phyloP scores from a whole-genome alignment of 768 basidiomycete genomes.

The Candolleomyces eurysporus region DNA sequence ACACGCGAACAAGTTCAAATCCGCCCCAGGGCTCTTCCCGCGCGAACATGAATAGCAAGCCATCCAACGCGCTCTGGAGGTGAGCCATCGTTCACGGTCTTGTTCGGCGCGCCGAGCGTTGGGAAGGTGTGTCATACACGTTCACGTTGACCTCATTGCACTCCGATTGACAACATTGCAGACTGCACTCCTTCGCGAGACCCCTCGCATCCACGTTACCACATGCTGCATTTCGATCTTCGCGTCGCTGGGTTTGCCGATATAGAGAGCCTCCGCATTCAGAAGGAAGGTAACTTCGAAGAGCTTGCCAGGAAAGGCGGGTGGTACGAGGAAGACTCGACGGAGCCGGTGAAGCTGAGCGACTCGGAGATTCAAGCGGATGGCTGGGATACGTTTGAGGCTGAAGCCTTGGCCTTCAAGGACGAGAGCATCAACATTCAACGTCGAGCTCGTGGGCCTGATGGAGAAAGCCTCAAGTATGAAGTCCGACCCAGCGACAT shows the following conservation, averaged over 20 bases:
- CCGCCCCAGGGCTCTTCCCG: constrained; percentile 67
- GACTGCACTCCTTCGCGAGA: constrained; percentile 78
- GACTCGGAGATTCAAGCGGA: constrained; percentile 1
- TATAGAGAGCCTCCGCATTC: constrained; percentile 68
- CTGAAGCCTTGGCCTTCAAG: constrained; percentile 31
- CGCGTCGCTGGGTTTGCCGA: constrained; percentile 85
- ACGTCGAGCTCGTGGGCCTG: constrained; percentile 38
- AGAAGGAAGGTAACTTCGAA: constrained; percentile 81
- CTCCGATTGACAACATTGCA: constrained; percentile 21
- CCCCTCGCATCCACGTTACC: constrained; percentile 68
- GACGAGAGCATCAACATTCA: constrained; percentile 77
- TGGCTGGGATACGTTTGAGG: constrained; percentile 8
- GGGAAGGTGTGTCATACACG: constrained; percentile 56
- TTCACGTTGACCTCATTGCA: neutral
- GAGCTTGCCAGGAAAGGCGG: constrained; percentile 53
- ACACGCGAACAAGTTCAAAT: constrained; percentile 63
- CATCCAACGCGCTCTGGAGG: constrained; percentile 62
- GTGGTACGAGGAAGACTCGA: constrained; percentile 57
- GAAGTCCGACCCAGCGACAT: constrained; percentile 74
- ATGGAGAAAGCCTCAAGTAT: constrained; percentile 47
- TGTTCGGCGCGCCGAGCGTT: constrained; percentile 79
- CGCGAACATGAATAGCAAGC: constrained; percentile 64
- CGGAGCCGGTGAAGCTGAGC: constrained; percentile 1
- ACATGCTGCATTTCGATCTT: constrained; percentile 82
- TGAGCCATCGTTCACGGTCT: constrained; percentile 75